Evolutionary conservation across 1,284 basidiomycete genomes (phyloP), one percentile per base, ranked within the genome.

Genomic region (Pholiota adiposa): DNA sequence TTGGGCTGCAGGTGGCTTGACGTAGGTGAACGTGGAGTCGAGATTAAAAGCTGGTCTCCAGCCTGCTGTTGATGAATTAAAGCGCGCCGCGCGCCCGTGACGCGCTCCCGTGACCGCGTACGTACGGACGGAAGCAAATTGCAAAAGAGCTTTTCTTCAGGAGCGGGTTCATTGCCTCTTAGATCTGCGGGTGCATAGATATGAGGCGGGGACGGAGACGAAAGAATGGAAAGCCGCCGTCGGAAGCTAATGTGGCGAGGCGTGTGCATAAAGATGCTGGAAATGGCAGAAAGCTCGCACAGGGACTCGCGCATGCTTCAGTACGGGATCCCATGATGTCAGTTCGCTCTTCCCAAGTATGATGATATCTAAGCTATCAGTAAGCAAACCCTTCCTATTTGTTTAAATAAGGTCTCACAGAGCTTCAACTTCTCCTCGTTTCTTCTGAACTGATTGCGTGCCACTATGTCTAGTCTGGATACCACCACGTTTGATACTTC

Each of bases 1-100:
- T 9, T 68, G 65, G 11, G 84, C 82, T 63, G 80, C 72, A 1
- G 86, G 84, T 14, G 81, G 69, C 59, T 79, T 72, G 14, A 82
- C 83, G 51, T 75, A 64, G 64, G 68, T 71, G 59, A 80, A 80
- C n/a, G 70, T 66, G 25, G 73, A 65, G 3, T 68, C 50, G 27
- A 71, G 58, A 61, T 79, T 70, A 62, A 83, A 82, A 8, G 62
- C 56, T 38, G 68, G 65, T 34, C 64, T 59, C 5, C 54, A 33
- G 27, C 18, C 48, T 27, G 59, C 53, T 38, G 62, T 54, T 36
- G 59, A 59, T 50, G 62, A 64, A 56, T 62, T 64, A 38, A 51
- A 56, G 41, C 56, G 63, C 57, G 58, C 27, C 18, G 44, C n/a
- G n/a, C n/a, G 33, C 38, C 29, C 9, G 16, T 21, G 23, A 44